Base-by-base conservation (phyloP, 352 stramenopile genomes). In the Globisporangium parvum region DNA sequence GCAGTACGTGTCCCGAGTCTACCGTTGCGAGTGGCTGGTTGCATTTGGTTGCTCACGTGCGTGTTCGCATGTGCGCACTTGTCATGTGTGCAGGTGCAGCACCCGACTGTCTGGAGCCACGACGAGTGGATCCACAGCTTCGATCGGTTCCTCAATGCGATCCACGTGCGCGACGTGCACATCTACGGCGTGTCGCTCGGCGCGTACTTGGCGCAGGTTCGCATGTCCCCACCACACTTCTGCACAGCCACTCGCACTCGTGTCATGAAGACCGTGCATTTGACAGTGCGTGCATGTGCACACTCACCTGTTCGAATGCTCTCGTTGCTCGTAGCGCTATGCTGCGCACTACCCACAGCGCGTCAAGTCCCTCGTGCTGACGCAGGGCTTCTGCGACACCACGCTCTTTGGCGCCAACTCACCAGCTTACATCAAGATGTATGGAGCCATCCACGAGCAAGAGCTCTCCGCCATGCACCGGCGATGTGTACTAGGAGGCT, bases 101-200 rank as follows among this genome's bases (percentile, higher is more conserved):
- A 88, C 24, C 80, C 80, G 3, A 62, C 81, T 24, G 75, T 89
- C 47, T 91, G 80, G 80, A 87, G 65, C n/a, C 77, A 88, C 15
- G 73, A 89, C n/a, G 78, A 89, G 47, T 89, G 78, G 80, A 73
- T 91, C 44, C 79, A 91, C 57, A 86, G 76, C 63, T 91, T 91
- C 46, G 80, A 91, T 44, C 70, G 80, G 14, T 88, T 91, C 59
- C 69, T 91, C 23, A 80, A 88, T 37, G 76, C 78, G 4, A 65
- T 88, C 55, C 69, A 80, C 42, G 51, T 91, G 4, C 37, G 63
- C 5, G 54, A 80, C 67, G 61, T 88, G 28, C 80, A 91, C 46
- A 42, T 88, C 20, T 91, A 91, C 50, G 80, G 77, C 31, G 76
- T 85, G 42, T 85, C 77, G 21, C 67, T 91, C 33, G 80, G 80